Percentiles rank a stretch among this genome's conserved stretches.
Conservation (phyloP, 306 rosid genomes). For the Neltuma alba region DNA sequence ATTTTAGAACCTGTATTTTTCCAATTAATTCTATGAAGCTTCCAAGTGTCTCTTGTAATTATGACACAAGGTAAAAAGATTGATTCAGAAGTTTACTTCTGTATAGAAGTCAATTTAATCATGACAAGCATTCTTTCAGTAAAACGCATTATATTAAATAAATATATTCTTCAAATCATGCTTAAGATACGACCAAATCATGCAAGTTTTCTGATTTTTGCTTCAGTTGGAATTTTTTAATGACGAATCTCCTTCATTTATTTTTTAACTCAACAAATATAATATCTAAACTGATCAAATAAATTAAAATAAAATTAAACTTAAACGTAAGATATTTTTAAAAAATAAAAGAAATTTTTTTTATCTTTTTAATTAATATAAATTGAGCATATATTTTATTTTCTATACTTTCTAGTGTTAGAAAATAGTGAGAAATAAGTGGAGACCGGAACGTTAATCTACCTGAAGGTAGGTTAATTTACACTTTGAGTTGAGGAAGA, state of each 20-base stretch:
- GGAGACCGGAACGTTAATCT: neutral
- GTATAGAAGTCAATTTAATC: neutral
- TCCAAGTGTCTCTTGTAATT: neutral
- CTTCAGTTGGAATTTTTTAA: neutral
- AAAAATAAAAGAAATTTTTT: no score
- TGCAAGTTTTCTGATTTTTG: neutral
- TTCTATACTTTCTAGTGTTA: neutral
- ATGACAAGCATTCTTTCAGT: neutral
- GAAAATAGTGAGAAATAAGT: neutral
- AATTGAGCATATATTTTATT: neutral
- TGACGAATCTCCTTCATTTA: no score
- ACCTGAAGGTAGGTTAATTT: neutral
- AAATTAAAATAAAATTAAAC: no score
- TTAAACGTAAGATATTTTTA: neutral
- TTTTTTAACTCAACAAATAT: no score
- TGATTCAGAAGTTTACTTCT: neutral
- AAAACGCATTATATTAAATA: neutral
- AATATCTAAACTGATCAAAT: no score
- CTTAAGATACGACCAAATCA: neutral
- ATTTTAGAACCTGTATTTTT: no score
- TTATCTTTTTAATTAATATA: neutral
- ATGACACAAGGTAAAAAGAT: neutral
- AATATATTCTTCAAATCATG: neutral
- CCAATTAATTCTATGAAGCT: neutral
- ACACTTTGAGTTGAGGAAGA: constrained; percentile 7